phyloP scores from a whole-genome alignment of 116 monocot species.

The Papilionanthe hybrid region DNA sequence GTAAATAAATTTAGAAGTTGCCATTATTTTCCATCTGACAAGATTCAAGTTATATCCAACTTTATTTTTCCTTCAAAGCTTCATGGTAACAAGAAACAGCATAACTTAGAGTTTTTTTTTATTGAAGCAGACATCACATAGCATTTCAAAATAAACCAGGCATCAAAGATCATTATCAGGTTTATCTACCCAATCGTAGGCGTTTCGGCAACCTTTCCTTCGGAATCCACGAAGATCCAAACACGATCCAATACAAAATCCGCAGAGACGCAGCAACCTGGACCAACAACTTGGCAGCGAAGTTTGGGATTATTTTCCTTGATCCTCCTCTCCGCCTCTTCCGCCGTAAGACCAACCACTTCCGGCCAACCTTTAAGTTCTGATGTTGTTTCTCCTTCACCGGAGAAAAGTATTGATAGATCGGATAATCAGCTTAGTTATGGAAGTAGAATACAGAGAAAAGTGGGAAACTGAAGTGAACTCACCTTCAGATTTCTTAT shows the following conservation, averaged over 20 bases:
- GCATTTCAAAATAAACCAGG: not conserved
- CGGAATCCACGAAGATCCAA: slow-evolving; percentile 16
- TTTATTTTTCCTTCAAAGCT: not conserved
- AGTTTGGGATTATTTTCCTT: slow-evolving; percentile 6
- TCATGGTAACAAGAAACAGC: not conserved
- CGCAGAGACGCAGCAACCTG: slow-evolving; percentile 2
- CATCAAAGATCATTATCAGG: not conserved
- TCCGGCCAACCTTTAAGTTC: slow-evolving; percentile 14
- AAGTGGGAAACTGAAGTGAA: not conserved
- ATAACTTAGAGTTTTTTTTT: not conserved
- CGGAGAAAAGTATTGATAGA: not conserved
- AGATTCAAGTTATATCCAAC: no score
- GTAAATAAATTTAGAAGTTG: no score
- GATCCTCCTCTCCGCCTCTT: slow-evolving; percentile 20
- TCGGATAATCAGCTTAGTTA: not conserved
- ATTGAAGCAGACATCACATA: not conserved
- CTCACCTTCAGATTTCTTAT: not conserved
- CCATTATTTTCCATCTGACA: no score
- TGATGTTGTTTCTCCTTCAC: not conserved
- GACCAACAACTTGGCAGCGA: slow-evolving; percentile 3
- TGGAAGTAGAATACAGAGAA: not conserved
- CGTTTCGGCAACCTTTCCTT: slow-evolving; percentile 10
- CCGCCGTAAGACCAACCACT: slow-evolving; percentile 13
- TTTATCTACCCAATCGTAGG: slow-evolving; percentile 13
- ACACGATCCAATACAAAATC: slow-evolving; percentile 15